Evolutionary conservation across 2,329 filamentous ascomycete genomes (phyloP).

Genomic region (Tolypocladium cylindrosporum): DNA sequence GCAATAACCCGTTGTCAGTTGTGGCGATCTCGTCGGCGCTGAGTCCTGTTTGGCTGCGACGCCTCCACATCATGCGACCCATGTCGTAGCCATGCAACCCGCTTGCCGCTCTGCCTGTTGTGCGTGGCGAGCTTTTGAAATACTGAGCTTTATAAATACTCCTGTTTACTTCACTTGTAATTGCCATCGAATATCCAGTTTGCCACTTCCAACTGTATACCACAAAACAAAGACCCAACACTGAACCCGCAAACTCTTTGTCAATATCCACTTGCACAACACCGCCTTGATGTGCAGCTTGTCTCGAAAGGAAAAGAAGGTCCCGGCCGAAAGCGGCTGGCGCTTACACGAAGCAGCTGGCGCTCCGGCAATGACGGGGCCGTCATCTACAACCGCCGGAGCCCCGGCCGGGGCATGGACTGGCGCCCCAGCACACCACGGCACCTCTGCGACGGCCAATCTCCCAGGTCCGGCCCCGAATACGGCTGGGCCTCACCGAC

Average conservation of each 20-base stretch:
- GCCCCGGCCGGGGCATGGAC: background rate
- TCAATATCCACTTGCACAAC: background rate
- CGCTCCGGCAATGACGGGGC: background rate
- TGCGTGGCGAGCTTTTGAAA: background rate
- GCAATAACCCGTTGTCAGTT: background rate
- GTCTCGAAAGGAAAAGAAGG: background rate
- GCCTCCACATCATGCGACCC: background rate
- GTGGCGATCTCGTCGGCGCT: background rate
- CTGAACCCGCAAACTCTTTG: too few species aligned
- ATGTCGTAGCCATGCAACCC: background rate
- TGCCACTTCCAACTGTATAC: background rate
- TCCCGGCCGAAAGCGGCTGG: background rate
- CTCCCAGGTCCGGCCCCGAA: constrained; percentile 7
- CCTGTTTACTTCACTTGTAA: background rate
- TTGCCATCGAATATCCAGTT: background rate
- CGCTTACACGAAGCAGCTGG: background rate
- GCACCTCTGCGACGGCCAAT: background rate
- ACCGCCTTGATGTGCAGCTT: background rate
- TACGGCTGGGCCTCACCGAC: constrained; percentile 7
- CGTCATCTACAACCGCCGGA: background rate
- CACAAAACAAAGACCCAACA: too few species aligned
- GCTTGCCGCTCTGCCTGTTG: background rate
- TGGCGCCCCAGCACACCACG: background rate
- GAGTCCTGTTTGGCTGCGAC: background rate
- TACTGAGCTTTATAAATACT: background rate